A percentile compares a stretch with the other conserved stretches of the same genome.
These are phyloP conservation scores for Macrolepiota albuminosa DNA, from an alignment of 768 basidiomycete genomes.

Conservation along the genomic window DNA sequence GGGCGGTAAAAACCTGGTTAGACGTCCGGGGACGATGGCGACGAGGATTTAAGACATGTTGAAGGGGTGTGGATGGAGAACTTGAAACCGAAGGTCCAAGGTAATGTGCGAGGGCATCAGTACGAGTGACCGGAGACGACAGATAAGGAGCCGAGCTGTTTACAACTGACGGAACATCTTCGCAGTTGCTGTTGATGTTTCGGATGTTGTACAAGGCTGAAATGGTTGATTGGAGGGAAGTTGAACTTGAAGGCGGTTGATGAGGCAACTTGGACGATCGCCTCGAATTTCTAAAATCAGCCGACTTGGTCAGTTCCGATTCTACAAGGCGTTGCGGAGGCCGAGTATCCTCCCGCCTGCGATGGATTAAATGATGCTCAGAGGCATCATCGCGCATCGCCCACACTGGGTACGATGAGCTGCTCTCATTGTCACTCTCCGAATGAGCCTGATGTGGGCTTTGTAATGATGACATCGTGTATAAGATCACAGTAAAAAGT, in stretches of 20 bases:
- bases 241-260: constrained; percentile 18
- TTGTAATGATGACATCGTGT: constrained; percentile 7
- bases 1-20: constrained; percentile 55
- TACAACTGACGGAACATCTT: constrained; percentile 46
- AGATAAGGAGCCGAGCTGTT: constrained; percentile 41
- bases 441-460: neutral
- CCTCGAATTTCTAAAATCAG: constrained; percentile 52
- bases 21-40: constrained; percentile 65
- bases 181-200: constrained; percentile 28
- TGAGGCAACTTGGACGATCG: constrained; percentile 47
- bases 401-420: constrained; percentile 1
- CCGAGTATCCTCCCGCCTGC: neutral
- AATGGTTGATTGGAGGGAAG: constrained; percentile 45
- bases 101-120: constrained; percentile 31
- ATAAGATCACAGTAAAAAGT: constrained; percentile 1
- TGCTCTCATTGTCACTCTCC: neutral
- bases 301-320: constrained; percentile 46
- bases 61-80: constrained; percentile 25
- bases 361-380: neutral
- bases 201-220: constrained; percentile 33
- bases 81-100: constrained; percentile 61
- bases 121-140: constrained; percentile 35
- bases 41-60: constrained; percentile 56
- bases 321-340: constrained; percentile 17
- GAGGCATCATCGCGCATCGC: constrained; percentile 2